phyloP scores from a whole-genome alignment of 208 protist species.

The Trypanosoma platydactyli region DNA sequence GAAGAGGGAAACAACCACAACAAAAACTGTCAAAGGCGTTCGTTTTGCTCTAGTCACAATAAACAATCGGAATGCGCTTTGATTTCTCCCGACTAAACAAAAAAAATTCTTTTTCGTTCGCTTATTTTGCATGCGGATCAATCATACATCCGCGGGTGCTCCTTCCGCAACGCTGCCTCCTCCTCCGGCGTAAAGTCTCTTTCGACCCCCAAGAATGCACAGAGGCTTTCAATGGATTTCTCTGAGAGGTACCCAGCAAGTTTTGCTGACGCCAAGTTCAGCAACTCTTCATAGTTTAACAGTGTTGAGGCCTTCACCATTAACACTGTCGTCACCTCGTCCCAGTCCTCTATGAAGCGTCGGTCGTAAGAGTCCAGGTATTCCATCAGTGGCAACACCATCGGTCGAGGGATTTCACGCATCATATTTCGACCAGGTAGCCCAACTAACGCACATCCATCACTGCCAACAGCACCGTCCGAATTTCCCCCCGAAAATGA shows the following conservation, averaged over 20 bases:
- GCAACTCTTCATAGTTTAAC: constrained; percentile 84
- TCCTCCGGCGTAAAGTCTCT: constrained; percentile 86
- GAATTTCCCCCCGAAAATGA: background rate
- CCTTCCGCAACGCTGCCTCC: constrained; percentile 83
- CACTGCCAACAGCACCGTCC: background rate
- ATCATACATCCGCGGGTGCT: constrained; percentile 34
- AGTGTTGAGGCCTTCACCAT: constrained; percentile 89
- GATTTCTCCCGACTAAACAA: background rate
- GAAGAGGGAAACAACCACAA: no score
- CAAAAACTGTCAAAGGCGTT: background rate
- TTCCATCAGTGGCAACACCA: constrained; percentile 68
- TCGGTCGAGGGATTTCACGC: constrained; percentile 70
- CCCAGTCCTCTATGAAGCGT: constrained; percentile 70
- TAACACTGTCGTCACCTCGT: constrained; percentile 63
- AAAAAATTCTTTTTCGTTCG: background rate
- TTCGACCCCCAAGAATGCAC: constrained; percentile 83
- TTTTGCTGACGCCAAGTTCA: constrained; percentile 85
- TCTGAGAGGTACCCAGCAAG: constrained; percentile 79
- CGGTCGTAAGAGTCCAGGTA: constrained; percentile 72
- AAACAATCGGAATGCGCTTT: background rate
- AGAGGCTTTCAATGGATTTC: constrained; percentile 87
- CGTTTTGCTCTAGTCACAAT: no score
- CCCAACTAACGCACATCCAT: background rate
- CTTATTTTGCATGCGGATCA: constrained; percentile 6
- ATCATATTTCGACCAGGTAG: constrained; percentile 26